Percentiles rank a stretch among this genome's conserved stretches.
These are phyloP conservation scores for Chlamydomonas asymmetrica DNA, from an alignment of 139 green algal species.

Conservation along the genomic window DNA sequence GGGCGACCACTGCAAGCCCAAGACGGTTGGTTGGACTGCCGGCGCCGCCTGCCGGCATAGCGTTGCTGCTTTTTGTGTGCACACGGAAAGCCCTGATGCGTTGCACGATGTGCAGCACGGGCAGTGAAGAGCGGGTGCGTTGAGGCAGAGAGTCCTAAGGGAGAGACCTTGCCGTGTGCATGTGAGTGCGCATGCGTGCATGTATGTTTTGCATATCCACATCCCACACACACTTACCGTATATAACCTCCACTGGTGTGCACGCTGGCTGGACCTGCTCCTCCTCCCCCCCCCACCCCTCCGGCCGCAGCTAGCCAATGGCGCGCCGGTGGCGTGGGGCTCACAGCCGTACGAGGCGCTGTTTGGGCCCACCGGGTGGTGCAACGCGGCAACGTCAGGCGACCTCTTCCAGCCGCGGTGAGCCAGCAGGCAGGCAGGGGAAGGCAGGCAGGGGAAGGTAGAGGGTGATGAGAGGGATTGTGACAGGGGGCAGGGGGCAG, in stretches of 20 bases:
- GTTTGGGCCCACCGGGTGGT: background rate
- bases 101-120: background rate
- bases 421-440: no score
- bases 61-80: background rate
- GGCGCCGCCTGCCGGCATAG: background rate
- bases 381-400: no score
- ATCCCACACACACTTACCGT: no score
- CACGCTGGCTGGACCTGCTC: no score
- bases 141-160: background rate
- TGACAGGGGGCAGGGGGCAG: no score
- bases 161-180: background rate
- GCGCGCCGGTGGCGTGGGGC: background rate
- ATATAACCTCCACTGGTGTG: background rate
- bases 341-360: no score
- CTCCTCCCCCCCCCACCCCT: no score
- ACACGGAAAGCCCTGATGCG: no score
- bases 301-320: background rate
- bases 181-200: background rate
- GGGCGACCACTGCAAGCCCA: conserved; percentile 15
- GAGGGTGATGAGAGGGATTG: no score
- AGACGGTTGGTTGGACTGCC: background rate
- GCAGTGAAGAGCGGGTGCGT: no score
- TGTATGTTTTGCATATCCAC: background rate
- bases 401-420: no score
- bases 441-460: no score